Evolutionary conservation across 2,329 filamentous ascomycete species (phyloP), one percentile per base, ranked within the genome.

Genomic region (Aspergillus aculeatinus): DNA sequence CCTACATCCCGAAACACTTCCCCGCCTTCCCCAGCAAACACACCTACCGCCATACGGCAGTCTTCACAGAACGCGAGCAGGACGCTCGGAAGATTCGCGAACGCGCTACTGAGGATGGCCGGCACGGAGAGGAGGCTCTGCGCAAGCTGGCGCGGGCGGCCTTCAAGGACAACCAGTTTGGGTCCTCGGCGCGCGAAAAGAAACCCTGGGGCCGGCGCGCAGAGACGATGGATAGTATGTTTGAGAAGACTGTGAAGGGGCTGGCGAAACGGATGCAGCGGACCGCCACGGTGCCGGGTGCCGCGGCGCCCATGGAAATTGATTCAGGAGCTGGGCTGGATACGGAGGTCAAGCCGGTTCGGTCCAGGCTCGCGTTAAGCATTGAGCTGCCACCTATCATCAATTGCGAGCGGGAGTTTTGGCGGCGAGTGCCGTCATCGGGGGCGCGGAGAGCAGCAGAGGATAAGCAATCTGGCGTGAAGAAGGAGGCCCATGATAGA

Each of bases 101-200:
- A 68, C 80, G 82, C 59, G 86, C 86, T 4, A 88, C 86, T 3
- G 82, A 88, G 67, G 87, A 89, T 69, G 86, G 86, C 14, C 81
- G 87, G 50, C 73, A 87, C 61, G 87, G 86, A 7, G 87, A 89
- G 70, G 84, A 88, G 67, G 86, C 86, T 21, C 72, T 89, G 63
- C 78, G 87, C 52, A 87, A 85, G 67, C 76, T 89, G 69, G 80
- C 82, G 4, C 82, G 83, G 27, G 81, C 81, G 1, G 77, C 76
- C 12, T 76, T 73, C 59, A 74, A 79, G 61, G 70, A 79, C 53
- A 76, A 76, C 23, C 72, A 78, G 39, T 68, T 70, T 3, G 77
- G 77, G 55, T 74, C 75, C 14, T 74, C 76, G 29, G 78, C 75
- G 42, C 71, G 73, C 50, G 75, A 80, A 55, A 77, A 77, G 67